Conservation (phyloP, 805 yeast genomes). For the Grigorovia humatica region DNA sequence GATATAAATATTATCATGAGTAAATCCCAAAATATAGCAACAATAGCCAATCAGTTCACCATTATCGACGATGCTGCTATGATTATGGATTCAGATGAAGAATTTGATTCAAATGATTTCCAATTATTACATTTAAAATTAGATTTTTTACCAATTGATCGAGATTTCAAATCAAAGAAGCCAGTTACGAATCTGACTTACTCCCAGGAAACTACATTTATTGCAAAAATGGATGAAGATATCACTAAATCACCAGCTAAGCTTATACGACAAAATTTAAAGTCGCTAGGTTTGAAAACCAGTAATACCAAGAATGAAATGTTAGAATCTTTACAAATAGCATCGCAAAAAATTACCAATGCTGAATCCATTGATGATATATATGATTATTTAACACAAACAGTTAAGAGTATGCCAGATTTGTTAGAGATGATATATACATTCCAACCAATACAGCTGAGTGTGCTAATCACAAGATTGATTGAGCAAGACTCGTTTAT, state of each 20-base stretch:
- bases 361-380: slow-evolving; percentile 11
- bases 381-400: slow-evolving; percentile 14
- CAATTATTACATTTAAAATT: neutral
- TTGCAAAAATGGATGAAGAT: neutral
- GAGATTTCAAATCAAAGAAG: neutral
- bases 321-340: slow-evolving; percentile 20
- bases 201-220: too few species aligned
- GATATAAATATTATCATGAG: neutral
- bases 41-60: too few species aligned
- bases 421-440: slow-evolving; percentile 23
- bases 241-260: slow-evolving; percentile 9
- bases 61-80: neutral
- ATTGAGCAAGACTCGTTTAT: slow-evolving; percentile 20
- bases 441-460: slow-evolving; percentile 20
- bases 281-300: slow-evolving; percentile 23
- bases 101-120: neutral
- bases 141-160: too few species aligned
- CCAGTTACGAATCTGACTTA: too few species aligned
- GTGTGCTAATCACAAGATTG: slow-evolving; percentile 13
- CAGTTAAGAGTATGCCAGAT: slow-evolving; percentile 12
- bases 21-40: neutral
- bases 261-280: slow-evolving; percentile 16
- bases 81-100: neutral
- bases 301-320: slow-evolving; percentile 19
- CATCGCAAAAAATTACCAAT: slow-evolving; percentile 14